phyloP scores from a whole-genome alignment of 163 green algal species.

The Scenedesmus sp. region DNA sequence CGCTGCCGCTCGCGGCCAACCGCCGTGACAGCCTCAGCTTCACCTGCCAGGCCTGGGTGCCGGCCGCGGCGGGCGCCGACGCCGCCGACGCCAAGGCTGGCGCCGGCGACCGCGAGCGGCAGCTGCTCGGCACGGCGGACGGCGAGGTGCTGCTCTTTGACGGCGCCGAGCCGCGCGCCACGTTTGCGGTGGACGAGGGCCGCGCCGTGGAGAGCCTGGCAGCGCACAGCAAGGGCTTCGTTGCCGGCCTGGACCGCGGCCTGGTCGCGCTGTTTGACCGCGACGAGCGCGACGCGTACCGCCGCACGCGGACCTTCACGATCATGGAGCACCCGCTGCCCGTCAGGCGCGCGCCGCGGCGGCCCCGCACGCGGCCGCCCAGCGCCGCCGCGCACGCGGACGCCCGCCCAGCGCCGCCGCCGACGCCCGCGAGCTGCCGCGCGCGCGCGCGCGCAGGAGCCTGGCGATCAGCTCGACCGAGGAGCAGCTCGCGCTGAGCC shows the following conservation, averaged over 20 bases:
- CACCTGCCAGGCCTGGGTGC: slow-evolving; percentile 65
- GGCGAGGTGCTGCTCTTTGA: slow-evolving; percentile 87
- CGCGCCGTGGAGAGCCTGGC: slow-evolving; percentile 59
- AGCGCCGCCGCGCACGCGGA: not conserved
- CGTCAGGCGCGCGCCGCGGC: slow-evolving; percentile 57
- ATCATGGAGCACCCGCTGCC: slow-evolving; percentile 65
- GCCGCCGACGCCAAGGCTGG: slow-evolving; percentile 6
- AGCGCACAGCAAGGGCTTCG: slow-evolving; percentile 80
- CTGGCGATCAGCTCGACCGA: slow-evolving; percentile 79
- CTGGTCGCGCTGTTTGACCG: slow-evolving; percentile 81
- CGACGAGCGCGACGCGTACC: slow-evolving; percentile 67
- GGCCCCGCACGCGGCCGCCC: not conserved
- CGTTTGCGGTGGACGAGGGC: slow-evolving; percentile 59
- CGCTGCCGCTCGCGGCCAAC: slow-evolving; percentile 44
- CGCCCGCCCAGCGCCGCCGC: no score
- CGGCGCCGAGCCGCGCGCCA: slow-evolving; percentile 49
- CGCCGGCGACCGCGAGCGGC: slow-evolving; percentile 68
- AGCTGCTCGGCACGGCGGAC: slow-evolving; percentile 78
- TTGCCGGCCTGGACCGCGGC: slow-evolving; percentile 75
- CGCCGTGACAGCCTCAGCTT: slow-evolving; percentile 70
- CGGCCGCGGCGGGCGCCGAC: not conserved
- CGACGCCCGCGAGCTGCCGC: no score
- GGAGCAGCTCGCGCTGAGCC: slow-evolving; percentile 75
- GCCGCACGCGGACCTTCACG: slow-evolving; percentile 61
- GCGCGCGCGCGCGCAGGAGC: no score